Evolutionary conservation across 805 yeast species (phyloP), one percentile per base, ranked within the genome.

Genomic region (Yarrowia divulgata): DNA sequence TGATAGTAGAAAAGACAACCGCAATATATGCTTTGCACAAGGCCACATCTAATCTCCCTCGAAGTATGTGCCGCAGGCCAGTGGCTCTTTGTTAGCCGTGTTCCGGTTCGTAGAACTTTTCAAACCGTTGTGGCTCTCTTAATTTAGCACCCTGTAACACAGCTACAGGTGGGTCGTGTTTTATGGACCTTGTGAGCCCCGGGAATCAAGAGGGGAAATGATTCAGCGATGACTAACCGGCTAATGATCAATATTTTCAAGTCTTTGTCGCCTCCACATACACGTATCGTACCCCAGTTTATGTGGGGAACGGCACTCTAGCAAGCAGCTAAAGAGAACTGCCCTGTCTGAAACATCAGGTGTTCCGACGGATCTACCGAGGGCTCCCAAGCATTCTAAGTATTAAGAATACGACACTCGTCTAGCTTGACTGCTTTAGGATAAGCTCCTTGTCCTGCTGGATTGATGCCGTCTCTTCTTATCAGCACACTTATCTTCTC

Each of bases 41-140:
- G 57, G 16, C 57, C 57, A 52, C 42, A 52, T 35, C 58, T 52
- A 52, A 52, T 52, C 58, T 52, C 42, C 58, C 58, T 52, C 58
- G 58, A 52, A 13, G 14, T 32, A 48, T 16, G 50, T 6, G 23
- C 32, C 9, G 54, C 54, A 49, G 54, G 54, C 54, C n/a, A 32
- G 54, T 32, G 54, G 39, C 8, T 32, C 54, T 49, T 49, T 49
- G 52, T 49, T 49, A 32, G 54, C 39, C 52, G 52, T 32, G 19
- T 49, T 23, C 23, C 35, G 35, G 35, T 18, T 48, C 52, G 10
- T 46, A 18, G 48, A 29, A 23, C 50, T 23, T 18, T 23, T 19
- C 32, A 12, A 7, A n/a, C 50, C 50, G 50, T 46, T 46, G 16
- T 19, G n/a, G 8, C 29, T 19, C 9, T 23, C 50, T 19, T 23